Conservation (phyloP, 1,284 basidiomycete species). For the Cryptococcus floricola region DNA sequence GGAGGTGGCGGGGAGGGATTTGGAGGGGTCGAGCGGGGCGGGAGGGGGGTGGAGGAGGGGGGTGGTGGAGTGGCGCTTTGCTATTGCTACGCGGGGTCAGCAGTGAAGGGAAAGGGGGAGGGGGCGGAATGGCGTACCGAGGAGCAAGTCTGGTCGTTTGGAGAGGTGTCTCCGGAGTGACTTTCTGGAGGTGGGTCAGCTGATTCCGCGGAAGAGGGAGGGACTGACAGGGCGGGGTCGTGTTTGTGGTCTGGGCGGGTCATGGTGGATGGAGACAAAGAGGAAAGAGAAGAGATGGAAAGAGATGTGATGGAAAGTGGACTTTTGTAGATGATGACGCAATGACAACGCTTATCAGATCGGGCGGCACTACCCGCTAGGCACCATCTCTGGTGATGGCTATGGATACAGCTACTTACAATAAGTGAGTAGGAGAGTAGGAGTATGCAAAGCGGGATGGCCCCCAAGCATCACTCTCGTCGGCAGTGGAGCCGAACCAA, state of each 20-base stretch:
- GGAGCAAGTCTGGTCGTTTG: constrained; percentile 6
- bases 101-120: background rate
- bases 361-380: too few relatives aligned
- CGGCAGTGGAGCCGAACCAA: too few relatives aligned
- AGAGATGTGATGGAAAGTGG: too few relatives aligned
- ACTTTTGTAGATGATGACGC: too few relatives aligned
- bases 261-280: background rate
- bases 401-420: too few relatives aligned
- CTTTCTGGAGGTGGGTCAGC: background rate
- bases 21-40: background rate
- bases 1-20: background rate
- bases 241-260: background rate
- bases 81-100: constrained; percentile 5
- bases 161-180: constrained; percentile 5
- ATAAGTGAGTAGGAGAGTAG: too few relatives aligned
- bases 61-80: constrained; percentile 14
- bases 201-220: background rate
- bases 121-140: constrained; percentile 2
- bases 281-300: too few relatives aligned
- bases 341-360: too few relatives aligned
- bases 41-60: constrained; percentile 11
- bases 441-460: too few relatives aligned
- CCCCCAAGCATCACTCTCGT: too few relatives aligned
- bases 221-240: background rate
- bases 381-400: too few relatives aligned